Evolutionary conservation across 176 grass and related monocot genomes (phyloP).

Genomic region (Aegilops speltoides): DNA sequence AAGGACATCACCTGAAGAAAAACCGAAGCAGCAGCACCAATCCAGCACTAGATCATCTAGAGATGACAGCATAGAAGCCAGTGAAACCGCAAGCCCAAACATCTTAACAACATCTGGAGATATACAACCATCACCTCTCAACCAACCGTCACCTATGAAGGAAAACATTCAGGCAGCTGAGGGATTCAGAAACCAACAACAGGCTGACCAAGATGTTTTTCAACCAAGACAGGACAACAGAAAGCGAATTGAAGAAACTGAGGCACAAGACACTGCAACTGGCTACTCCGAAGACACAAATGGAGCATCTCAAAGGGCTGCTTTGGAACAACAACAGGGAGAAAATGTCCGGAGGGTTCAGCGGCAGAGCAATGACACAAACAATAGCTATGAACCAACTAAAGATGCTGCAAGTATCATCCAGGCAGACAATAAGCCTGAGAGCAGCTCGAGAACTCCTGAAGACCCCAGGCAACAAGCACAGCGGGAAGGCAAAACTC

Average conservation of each 20-base stretch:
- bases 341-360: conserved; percentile 10
- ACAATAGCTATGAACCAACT: neutral
- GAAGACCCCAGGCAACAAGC: conserved; percentile 6
- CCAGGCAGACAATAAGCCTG: neutral
- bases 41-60: neutral
- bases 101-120: neutral
- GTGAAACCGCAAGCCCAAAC: neutral
- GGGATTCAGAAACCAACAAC: neutral
- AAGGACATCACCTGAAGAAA: conserved; percentile 1
- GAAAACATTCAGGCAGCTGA: neutral
- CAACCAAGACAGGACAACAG: neutral
- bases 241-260: conserved; percentile 10
- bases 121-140: neutral
- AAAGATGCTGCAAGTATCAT: neutral
- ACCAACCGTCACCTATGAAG: neutral
- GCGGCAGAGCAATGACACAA: neutral
- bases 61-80: conserved; percentile 8
- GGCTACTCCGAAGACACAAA: neutral
- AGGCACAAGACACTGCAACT: conserved; percentile 10
- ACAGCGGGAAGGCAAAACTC: neutral
- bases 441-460: neutral
- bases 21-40: neutral
- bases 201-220: neutral
- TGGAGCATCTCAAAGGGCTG: neutral
- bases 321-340: too few species aligned